Evolutionary conservation across 208 protist genomes (phyloP).

Genomic region (Leishmania amazonensis): DNA sequence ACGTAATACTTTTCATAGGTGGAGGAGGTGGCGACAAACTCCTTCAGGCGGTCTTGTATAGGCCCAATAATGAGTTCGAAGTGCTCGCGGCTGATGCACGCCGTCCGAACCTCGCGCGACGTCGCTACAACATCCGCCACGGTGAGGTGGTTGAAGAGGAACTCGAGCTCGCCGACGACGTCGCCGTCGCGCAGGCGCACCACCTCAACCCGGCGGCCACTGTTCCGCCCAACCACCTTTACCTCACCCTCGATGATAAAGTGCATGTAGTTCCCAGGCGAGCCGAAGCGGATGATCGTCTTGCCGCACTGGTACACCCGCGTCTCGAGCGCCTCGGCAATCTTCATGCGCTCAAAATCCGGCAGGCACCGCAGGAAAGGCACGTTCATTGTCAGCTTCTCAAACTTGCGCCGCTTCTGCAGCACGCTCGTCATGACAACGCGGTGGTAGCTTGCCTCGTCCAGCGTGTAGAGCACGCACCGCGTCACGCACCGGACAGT

Average conservation of each 20-base stretch:
- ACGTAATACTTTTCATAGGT: constrained; percentile 77
- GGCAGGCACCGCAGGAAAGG: constrained; percentile 75
- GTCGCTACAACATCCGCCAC: constrained; percentile 86
- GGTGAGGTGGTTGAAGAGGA: constrained; percentile 83
- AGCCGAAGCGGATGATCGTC: constrained; percentile 76
- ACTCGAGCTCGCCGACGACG: constrained; percentile 91
- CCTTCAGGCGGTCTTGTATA: constrained; percentile 81
- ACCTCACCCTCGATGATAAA: constrained; percentile 84
- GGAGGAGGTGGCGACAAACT: constrained; percentile 68
- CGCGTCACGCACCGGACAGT: constrained; percentile 82
- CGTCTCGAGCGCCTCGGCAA: constrained; percentile 85
- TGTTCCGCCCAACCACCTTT: constrained; percentile 71
- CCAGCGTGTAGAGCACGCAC: constrained; percentile 82
- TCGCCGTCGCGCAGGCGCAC: constrained; percentile 63
- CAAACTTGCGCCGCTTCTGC: constrained; percentile 71
- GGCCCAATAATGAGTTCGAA: constrained; percentile 89
- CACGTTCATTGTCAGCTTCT: constrained; percentile 64
- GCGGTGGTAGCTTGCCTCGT: constrained; percentile 81
- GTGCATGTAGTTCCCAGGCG: constrained; percentile 66
- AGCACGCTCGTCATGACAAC: constrained; percentile 69
- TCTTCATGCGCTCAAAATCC: constrained; percentile 84
- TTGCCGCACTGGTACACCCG: constrained; percentile 64
- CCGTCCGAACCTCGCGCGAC: constrained; percentile 55
- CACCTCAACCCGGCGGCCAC: constrained; percentile 67
- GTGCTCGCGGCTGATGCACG: constrained; percentile 81